These are phyloP conservation scores for Xylaria sp. DNA, from an alignment of 2,329 filamentous ascomycete species.

Conservation along the genomic window DNA sequence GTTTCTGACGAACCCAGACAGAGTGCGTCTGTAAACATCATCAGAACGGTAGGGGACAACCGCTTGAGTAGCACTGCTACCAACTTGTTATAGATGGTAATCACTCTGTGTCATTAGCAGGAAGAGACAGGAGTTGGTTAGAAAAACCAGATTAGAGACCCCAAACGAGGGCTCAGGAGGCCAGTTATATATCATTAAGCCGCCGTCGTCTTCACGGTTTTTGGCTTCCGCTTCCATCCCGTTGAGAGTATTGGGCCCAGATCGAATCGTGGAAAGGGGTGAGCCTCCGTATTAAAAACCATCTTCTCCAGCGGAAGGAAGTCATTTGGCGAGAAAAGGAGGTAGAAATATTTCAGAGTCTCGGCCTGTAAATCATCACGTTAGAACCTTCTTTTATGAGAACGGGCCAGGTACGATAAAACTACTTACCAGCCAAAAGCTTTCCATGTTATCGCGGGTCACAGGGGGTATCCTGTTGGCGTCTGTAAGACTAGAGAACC, in stretches of 20 bases:
- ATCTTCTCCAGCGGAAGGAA: conserved; percentile 85
- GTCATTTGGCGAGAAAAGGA: conserved; percentile 87
- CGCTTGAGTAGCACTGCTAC: not conserved
- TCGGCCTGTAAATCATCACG: conserved; percentile 71
- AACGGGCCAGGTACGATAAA: not conserved
- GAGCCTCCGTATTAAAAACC: conserved; percentile 96
- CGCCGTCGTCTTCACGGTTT: conserved; percentile 53
- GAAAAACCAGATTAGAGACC: not conserved
- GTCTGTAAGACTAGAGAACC: conserved; percentile 83
- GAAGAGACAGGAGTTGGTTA: not conserved
- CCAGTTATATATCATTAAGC: not conserved
- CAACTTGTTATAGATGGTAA: not conserved
- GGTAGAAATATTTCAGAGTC: conserved; percentile 97
- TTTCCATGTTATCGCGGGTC: conserved; percentile 93
- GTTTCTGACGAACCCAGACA: not conserved
- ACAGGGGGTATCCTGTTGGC: conserved; percentile 77
- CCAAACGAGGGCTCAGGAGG: not conserved
- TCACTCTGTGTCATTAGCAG: not conserved
- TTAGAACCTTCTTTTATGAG: conserved; percentile 16
- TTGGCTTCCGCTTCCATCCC: conserved; percentile 79
- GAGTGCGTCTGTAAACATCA: not conserved
- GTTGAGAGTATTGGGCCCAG: conserved; percentile 80
- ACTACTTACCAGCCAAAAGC: conserved; percentile 88
- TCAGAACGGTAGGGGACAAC: not conserved
- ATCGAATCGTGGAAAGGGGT: conserved; percentile 88